phyloP scores from a whole-genome alignment of 192 early-diverging fungal species.

The Phlyctochytrium arcticum region DNA sequence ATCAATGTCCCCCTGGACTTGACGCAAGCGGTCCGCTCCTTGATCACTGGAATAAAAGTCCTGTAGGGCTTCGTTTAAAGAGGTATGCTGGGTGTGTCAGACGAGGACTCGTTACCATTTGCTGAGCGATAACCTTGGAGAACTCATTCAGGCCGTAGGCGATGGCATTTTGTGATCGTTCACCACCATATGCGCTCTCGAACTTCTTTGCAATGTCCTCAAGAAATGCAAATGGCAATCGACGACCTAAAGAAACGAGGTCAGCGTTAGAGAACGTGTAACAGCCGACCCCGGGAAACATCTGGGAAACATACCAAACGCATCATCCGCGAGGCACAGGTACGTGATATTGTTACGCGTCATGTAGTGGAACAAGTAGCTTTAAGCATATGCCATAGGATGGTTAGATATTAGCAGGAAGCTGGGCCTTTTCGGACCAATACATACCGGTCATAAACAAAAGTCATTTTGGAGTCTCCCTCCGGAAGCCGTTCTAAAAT shows the following conservation, averaged over 20 bases:
- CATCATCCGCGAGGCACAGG: conserved; percentile 81
- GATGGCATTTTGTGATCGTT: conserved; percentile 47
- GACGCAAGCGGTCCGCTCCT: conserved; percentile 67
- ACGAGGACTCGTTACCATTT: conserved; percentile 73
- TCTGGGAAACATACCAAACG: conserved; percentile 51
- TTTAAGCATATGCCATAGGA: conserved; percentile 11
- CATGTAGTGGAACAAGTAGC: conserved; percentile 91
- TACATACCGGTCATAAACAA: conserved; percentile 77
- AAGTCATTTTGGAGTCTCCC: conserved; percentile 87
- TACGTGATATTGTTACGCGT: conserved; percentile 74
- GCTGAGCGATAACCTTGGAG: conserved; percentile 68
- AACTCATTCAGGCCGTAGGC: conserved; percentile 83
- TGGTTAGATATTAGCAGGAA: too few species aligned
- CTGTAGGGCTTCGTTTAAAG: not conserved
- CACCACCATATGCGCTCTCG: conserved; percentile 49
- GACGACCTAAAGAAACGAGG: conserved; percentile 45
- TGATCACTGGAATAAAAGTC: conserved; percentile 44
- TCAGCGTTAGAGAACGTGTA: not conserved
- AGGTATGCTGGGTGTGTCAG: not conserved
- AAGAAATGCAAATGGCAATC: conserved; percentile 87
- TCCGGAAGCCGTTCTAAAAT: conserved; percentile 88
- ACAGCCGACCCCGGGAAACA: not conserved
- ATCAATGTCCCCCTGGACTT: conserved; percentile 86
- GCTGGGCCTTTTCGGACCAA: too few species aligned
- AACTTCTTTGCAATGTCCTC: conserved; percentile 74